Percentiles rank a stretch among this genome's conserved stretches.
phyloP scores from a whole-genome alignment of 2,329 filamentous ascomycete genomes.

The Diaporthe sp. region DNA sequence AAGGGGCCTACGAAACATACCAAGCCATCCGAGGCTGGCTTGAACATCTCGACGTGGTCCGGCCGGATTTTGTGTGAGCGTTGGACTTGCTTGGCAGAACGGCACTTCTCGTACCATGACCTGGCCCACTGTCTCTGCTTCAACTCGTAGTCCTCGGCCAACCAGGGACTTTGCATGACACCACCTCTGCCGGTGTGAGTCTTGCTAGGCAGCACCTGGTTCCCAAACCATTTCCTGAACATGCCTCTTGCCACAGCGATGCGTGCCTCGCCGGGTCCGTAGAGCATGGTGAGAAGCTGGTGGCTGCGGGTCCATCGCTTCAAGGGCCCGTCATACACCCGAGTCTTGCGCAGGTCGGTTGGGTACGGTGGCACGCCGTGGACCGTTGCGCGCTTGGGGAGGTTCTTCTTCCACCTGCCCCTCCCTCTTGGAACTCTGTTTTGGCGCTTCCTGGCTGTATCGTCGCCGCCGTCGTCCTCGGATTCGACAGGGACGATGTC shows the following conservation, averaged over 20 bases:
- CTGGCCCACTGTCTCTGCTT: conserved; percentile 51
- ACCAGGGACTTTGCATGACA: conserved; percentile 57
- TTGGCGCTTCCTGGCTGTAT: not conserved
- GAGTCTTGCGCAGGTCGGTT: conserved; percentile 49
- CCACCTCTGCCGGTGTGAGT: conserved; percentile 47
- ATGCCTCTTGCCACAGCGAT: conserved; percentile 55
- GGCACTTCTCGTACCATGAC: conserved; percentile 47
- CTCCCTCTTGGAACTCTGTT: conserved; percentile 20
- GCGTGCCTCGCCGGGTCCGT: conserved; percentile 55
- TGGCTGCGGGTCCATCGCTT: conserved; percentile 53
- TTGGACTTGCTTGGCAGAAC: conserved; percentile 42
- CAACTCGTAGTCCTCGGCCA: conserved; percentile 53
- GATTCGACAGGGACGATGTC: conserved; percentile 15
- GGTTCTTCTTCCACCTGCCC: conserved; percentile 34
- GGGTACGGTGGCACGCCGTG: conserved; percentile 53
- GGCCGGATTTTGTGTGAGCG: conserved; percentile 37
- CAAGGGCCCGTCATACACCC: conserved; percentile 55
- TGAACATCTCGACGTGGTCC: conserved; percentile 41
- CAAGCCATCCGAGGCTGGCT: conserved; percentile 43
- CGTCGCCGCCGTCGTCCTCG: conserved; percentile 13
- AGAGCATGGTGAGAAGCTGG: conserved; percentile 57
- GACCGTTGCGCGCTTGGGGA: conserved; percentile 30
- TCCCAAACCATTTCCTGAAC: conserved; percentile 58
- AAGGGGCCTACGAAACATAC: conserved; percentile 48
- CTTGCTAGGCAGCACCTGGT: conserved; percentile 57